Base-by-base conservation (phyloP, 768 basidiomycete genomes). In the Punctularia strigosozonata region DNA sequence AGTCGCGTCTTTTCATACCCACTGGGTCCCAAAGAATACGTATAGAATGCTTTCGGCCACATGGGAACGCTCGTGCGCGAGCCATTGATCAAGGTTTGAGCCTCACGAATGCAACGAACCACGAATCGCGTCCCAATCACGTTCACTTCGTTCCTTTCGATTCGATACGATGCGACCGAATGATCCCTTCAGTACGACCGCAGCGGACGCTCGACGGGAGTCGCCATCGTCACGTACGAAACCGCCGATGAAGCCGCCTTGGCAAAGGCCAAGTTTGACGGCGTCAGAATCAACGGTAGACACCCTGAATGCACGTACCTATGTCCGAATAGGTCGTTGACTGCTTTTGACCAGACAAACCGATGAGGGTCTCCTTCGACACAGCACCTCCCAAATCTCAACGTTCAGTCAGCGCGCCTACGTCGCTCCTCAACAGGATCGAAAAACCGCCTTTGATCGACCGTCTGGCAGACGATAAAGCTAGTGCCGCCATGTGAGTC, bases 1-100 rank as follows among this genome's bases (percentile, higher is more conserved):
- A 17, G 25, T n/a, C n/a, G n/a, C n/a, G n/a, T n/a, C n/a, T 41
- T 39, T 37, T 20, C 31, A 30, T 21, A 26, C 38, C 26, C 20
- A 34, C 20, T 34, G 33, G 8, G 18, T 10, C 33, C 7, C 33
- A 12, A 17, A 0, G 21, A 1, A 38, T 40, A 17, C 15, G 31
- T 23, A 21, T 26, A 26, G 32, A 15, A 6, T 19, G 3, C 10
- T 23, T 94, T 92, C 71, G 84, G 87, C 53, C 77, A 84, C 58
- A 80, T 87, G 61, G 89, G 89, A 67, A 87, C 85, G 65, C 77
- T 94, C 61, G 73, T 87, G 55, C 80, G 87, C 62, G 87, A 90
- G 71, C 89, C 89, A 65, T 64, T 77, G 60, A 89, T 94, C 62
- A 87, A 84, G 82, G 89, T 94, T 90, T 81, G 90, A 61, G 60